A percentile compares a stretch with the other conserved stretches of the same genome.
These are phyloP conservation scores for Phytophthora lateralis DNA, from an alignment of 352 stramenopile species.

Conservation along the genomic window DNA sequence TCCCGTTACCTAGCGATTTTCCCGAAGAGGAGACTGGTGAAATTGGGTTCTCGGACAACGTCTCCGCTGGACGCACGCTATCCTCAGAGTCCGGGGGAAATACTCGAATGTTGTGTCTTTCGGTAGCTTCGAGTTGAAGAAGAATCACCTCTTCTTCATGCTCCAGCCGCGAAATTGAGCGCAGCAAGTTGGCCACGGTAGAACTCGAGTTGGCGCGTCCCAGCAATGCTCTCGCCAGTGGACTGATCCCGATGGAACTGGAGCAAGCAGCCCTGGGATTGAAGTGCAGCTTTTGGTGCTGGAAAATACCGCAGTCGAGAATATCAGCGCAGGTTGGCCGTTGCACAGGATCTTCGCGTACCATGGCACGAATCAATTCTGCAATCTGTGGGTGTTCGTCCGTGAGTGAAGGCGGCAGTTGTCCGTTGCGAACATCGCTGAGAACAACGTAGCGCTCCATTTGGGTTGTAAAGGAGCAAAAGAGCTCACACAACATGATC, in stretches of 20 bases:
- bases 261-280: conserved; percentile 9
- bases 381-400: conserved; percentile 50
- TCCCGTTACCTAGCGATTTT: conserved; percentile 8
- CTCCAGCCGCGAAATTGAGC: conserved; percentile 27
- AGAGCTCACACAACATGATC: conserved; percentile 75
- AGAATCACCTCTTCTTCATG: conserved; percentile 29
- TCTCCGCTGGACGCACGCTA: conserved; percentile 19
- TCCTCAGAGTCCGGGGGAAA: conserved; percentile 6
- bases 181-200: conserved; percentile 29
- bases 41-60: conserved; percentile 2
- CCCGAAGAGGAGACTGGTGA: conserved; percentile 1
- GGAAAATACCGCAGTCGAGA: conserved; percentile 32
- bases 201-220: conserved; percentile 17
- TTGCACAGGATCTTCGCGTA: conserved; percentile 42
- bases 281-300: conserved; percentile 31
- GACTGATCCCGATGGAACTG: conserved; percentile 7
- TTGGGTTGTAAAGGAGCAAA: conserved; percentile 75
- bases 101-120: conserved; percentile 6
- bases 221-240: conserved; percentile 7
- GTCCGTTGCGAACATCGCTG: conserved; percentile 45
- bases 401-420: conserved; percentile 41
- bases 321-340: conserved; percentile 62
- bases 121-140: conserved; percentile 13
- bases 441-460: conserved; percentile 80
- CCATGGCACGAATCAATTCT: conserved; percentile 54